These are phyloP conservation scores for Picochlorum sp. DNA, from an alignment of 139 green algal genomes.

Conservation along the genomic window DNA sequence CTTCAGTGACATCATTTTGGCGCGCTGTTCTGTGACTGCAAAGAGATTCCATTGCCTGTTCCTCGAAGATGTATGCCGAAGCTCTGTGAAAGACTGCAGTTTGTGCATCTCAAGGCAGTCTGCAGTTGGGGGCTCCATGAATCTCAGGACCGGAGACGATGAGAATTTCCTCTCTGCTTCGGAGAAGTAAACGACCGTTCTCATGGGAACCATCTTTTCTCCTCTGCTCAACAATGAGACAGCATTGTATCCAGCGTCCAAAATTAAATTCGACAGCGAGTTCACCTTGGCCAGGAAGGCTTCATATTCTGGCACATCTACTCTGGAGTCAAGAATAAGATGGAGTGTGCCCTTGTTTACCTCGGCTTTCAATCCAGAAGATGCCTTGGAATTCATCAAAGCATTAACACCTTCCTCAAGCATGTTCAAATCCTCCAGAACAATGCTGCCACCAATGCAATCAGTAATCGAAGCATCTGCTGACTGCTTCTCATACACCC, in stretches of 20 bases:
- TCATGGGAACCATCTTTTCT: conserved; percentile 36
- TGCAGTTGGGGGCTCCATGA: conserved; percentile 48
- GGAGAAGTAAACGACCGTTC: conserved; percentile 33
- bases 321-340: conserved; percentile 17
- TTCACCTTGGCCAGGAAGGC: conserved; percentile 26
- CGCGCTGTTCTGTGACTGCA: conserved; percentile 49
- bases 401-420: conserved; percentile 26
- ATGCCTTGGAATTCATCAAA: conserved; percentile 11
- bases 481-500: conserved; percentile 35
- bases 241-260: conserved; percentile 23
- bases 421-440: conserved; percentile 34
- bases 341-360: conserved; percentile 42
- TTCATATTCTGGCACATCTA: no score
- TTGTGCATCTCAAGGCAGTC: conserved; percentile 73
- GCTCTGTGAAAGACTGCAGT: conserved; percentile 24
- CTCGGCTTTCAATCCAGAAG: conserved; percentile 12
- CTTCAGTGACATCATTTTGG: conserved; percentile 43
- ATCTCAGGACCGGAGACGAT: conserved; percentile 35
- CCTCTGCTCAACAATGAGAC: conserved; percentile 37
- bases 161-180: conserved; percentile 16
- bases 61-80: conserved; percentile 56
- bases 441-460: conserved; percentile 30
- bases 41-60: conserved; percentile 91
- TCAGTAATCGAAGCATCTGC: conserved; percentile 12
- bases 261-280: conserved; percentile 10